These are phyloP conservation scores for Lagenidium giganteum DNA, from an alignment of 352 stramenopile species.

Conservation along the genomic window DNA sequence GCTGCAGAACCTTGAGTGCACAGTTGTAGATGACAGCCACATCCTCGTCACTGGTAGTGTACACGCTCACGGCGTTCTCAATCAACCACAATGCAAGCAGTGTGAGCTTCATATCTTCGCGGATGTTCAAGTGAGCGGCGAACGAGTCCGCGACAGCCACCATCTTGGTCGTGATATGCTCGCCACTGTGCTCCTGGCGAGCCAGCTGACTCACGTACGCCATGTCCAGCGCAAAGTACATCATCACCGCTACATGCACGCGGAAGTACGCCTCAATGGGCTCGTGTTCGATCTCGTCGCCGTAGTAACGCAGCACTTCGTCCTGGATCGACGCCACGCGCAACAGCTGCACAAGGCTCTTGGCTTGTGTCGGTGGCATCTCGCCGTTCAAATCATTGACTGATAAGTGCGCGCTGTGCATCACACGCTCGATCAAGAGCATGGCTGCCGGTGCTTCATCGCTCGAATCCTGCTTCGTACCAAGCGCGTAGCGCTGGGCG, in stretches of 20 bases:
- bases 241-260: conserved; percentile 44
- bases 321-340: conserved; percentile 28
- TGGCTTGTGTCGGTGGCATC: conserved; percentile 35
- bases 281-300: conserved; percentile 42
- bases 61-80: conserved; percentile 50
- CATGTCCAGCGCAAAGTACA: conserved; percentile 64
- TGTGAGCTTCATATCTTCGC: conserved; percentile 69
- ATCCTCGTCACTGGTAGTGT: conserved; percentile 45
- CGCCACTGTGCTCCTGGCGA: conserved; percentile 33
- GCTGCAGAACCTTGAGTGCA: conserved; percentile 39
- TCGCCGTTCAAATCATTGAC: conserved; percentile 35
- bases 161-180: conserved; percentile 50
- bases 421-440: conserved; percentile 53
- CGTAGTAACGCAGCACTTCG: conserved; percentile 46
- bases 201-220: conserved; percentile 58
- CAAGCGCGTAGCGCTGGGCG: conserved; percentile 47
- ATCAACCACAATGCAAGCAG: conserved; percentile 57
- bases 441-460: too few relatives aligned
- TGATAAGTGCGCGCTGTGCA: conserved; percentile 46
- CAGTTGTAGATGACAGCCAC: conserved; percentile 45
- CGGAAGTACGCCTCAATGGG: conserved; percentile 62
- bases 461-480: too few relatives aligned
- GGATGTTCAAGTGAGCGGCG: conserved; percentile 42
- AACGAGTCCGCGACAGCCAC: conserved; percentile 44
- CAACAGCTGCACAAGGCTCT: conserved; percentile 37